phyloP scores from a whole-genome alignment of 108 stramenopile species.

The Cyclotella baltica region DNA sequence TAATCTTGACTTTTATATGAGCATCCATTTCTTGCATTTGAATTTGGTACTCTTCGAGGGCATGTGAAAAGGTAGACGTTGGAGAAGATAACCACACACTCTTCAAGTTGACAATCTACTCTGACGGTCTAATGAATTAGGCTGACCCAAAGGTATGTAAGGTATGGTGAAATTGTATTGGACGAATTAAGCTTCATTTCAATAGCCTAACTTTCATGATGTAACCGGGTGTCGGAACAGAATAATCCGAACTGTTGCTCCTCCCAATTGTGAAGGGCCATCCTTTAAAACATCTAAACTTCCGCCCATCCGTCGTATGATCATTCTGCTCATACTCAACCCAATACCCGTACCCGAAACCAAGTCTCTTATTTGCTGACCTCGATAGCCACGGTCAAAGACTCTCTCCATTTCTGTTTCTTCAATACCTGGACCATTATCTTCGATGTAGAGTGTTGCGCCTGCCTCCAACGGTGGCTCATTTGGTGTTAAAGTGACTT shows the following conservation, averaged over 20 bases:
- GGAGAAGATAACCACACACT: neutral
- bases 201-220: neutral
- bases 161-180: neutral
- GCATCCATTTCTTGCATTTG: too few relatives aligned
- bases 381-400: slow-evolving; percentile 80
- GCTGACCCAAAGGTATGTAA: neutral
- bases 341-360: slow-evolving; percentile 78
- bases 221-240: slow-evolving; percentile 45
- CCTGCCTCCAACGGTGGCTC: slow-evolving; percentile 57
- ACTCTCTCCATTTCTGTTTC: slow-evolving; percentile 65
- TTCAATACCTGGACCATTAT: slow-evolving; percentile 87
- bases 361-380: slow-evolving; percentile 39
- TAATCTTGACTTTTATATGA: neutral
- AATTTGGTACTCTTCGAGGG: too few relatives aligned
- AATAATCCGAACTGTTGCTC: slow-evolving; percentile 47
- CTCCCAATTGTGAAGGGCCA: slow-evolving; percentile 46
- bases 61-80: neutral
- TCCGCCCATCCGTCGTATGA: slow-evolving; percentile 80
- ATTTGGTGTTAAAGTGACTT: slow-evolving; percentile 62
- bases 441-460: slow-evolving; percentile 77
- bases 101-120: neutral
- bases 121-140: neutral
- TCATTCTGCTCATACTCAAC: slow-evolving; percentile 61
- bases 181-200: neutral
- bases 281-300: slow-evolving; percentile 53